Evolutionary conservation across 1,284 basidiomycete genomes (phyloP), one percentile per base, ranked within the genome.

Genomic region (Tylopilus orsonianus): DNA sequence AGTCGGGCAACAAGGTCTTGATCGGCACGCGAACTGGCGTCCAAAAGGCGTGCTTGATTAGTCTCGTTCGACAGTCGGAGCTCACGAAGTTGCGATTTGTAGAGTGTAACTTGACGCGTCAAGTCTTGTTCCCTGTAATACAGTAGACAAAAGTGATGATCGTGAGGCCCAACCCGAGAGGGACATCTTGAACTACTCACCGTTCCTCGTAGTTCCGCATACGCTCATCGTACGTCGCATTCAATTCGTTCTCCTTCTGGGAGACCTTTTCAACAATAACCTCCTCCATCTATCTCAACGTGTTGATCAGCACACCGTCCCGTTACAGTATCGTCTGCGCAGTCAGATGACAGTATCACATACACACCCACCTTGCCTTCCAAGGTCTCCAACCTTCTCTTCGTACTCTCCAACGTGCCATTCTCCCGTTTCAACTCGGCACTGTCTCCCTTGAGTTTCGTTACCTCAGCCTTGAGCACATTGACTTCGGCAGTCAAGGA

Each of bases 171-270:
- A 41, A 27, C 34, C 41, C 39, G 16, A 34, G 22, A 37, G 23
- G 23, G 44, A 16, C 8, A 13, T 4, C 12, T 6, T 8, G 8
- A 35, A 5, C n/a, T 12, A 58, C 74, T 16, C 54, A 93, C 91
- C 93, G 79, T 62, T 97, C 93, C 66, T 95, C 91, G 57, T 96
- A 96, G 67, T 98, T 98, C 48, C 90, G 79, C 66, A 98, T 79
- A 58, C 88, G 86, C 72, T 99, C 96, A 59, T 98, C 95, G 60
- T 97, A 97, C 6, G 91, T 93, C 16, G 96, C 96, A 56, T 95
- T 92, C 10, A 97, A 75, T 70, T 97, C 95, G 50, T 92, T 93
- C 74, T 97, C 93, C 69, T 97, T 95, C 66, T 92, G 89, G 0
- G 76, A 74, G 14, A 96, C 86, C 58, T 87, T 85, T 57, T 96